Evolutionary conservation across 2,329 filamentous ascomycete species (phyloP).

Genomic region (Trichoderma citrinoviride): DNA sequence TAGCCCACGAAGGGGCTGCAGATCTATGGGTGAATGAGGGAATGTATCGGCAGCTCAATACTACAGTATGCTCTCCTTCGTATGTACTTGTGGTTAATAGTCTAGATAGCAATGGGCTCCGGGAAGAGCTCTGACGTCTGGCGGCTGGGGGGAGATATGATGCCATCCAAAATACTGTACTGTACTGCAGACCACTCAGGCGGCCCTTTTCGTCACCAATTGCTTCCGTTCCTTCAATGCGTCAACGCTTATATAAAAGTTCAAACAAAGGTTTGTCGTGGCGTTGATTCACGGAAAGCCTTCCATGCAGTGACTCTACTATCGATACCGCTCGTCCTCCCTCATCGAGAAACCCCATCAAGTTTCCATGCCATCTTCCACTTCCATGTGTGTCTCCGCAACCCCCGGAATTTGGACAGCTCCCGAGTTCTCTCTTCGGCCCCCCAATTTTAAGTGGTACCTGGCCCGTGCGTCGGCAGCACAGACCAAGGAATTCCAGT

Average conservation of each 20-base stretch:
- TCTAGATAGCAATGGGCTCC: too few species aligned
- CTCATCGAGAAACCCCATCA: background rate
- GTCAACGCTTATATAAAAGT: too few species aligned
- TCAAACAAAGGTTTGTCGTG: too few species aligned
- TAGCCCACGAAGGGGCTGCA: constrained; percentile 8
- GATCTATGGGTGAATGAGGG: constrained; percentile 13
- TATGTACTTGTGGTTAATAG: too few species aligned
- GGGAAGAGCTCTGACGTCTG: too few species aligned
- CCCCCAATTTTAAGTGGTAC: constrained; percentile 8
- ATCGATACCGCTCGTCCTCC: background rate
- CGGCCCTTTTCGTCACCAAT: too few species aligned
- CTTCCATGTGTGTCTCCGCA: background rate
- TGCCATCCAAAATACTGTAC: too few species aligned
- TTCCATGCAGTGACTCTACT: too few species aligned
- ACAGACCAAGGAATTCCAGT: background rate
- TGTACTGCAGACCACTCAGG: too few species aligned
- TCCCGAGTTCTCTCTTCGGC: constrained; percentile 23
- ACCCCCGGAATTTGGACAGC: constrained; percentile 4
- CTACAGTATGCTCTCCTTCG: constrained; percentile 28
- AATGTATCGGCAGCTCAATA: constrained; percentile 7
- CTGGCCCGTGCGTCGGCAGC: constrained; percentile 4
- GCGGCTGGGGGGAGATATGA: too few species aligned
- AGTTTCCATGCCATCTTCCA: background rate
- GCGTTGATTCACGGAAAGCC: too few species aligned
- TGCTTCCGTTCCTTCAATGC: too few species aligned